Evolutionary conservation across 768 basidiomycete species (phyloP), one percentile per base, ranked within the genome.

Genomic region (Auriscalpium vulgare): DNA sequence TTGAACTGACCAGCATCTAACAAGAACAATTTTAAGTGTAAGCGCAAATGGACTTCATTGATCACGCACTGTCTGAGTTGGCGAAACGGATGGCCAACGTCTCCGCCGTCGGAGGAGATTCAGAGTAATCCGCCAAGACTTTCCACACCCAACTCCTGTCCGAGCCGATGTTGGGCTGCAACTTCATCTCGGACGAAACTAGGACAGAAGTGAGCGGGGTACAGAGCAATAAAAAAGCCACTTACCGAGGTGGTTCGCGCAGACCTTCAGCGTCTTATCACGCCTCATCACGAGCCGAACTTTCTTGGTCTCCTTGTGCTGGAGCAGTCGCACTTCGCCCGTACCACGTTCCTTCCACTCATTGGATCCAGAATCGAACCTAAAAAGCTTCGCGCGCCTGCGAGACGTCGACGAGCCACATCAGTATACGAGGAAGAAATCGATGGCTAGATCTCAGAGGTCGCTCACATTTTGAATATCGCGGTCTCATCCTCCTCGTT

Each of bases 101-200:
- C 75, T 98, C 97, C 19, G 94, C 70, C 47, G 91, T 88, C 21
- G 95, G 83, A 47, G 90, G 92, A 53, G 79, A 77, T 69, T 99
- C 97, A 53, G 95, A 84, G 69, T 90, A 95, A 72, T 99, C 97
- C 29, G 95, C 95, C 52, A 84, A 81, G 52, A 95, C 94, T 72
- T 97, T 95, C 88, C 91, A 98, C 37, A 99, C 95, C 97, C 97
- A 98, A 65, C 93, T 95, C 73, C 97, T 83, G 77, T 99, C 97
- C 51, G 95, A 98, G 51, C 95, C 95, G 65, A 98, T 91, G 74
- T 98, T 98, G 66, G 95, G 91, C 68, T 95, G 92, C 62, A 99
- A 85, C 64, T 76, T 83, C 92, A 98, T 98, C 62, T 97, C 94
- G 44, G 78, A 59, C 23, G 89, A 74, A 69, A 98, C 95, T 97